A percentile compares a stretch with the other conserved stretches of the same genome.
Evolutionary conservation across 257 asterid species (phyloP).

Genomic region (Anisodus acutangulus): DNA sequence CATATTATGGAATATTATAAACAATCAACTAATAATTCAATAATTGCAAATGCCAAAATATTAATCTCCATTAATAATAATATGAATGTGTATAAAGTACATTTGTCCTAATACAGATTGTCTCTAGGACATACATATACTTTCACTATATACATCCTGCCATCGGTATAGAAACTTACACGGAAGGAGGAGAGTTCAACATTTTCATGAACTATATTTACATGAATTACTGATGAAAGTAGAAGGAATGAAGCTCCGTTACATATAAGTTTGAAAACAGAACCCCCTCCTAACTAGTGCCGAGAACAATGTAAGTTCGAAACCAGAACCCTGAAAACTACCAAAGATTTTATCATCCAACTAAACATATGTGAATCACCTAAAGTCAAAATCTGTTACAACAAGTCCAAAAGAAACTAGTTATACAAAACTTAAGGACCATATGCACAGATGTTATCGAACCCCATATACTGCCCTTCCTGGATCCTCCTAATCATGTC

Average conservation of each 20-base stretch:
- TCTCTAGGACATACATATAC: no score
- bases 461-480: slow-evolving; percentile 53
- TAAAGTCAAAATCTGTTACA: slow-evolving; percentile 20
- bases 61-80: no score
- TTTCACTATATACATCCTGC: not conserved
- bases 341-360: slow-evolving; percentile 23
- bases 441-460: slow-evolving; percentile 61
- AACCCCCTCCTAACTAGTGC: not conserved
- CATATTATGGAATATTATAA: no score
- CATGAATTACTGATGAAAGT: slow-evolving; percentile 8
- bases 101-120: no score
- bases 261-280: not conserved
- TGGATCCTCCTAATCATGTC: slow-evolving; percentile 49
- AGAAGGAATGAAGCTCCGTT: not conserved
- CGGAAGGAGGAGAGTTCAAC: not conserved
- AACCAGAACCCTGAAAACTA: not conserved
- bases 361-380: slow-evolving; percentile 25
- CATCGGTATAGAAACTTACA: slow-evolving; percentile 1
- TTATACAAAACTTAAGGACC: slow-evolving; percentile 8
- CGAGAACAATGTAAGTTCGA: not conserved
- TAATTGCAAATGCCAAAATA: no score
- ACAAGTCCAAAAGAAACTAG: not conserved
- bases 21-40: no score
- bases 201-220: not conserved
- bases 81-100: no score